Base-by-base conservation (phyloP, 2,329 filamentous ascomycete genomes). In the Trichoderma asperellum region DNA sequence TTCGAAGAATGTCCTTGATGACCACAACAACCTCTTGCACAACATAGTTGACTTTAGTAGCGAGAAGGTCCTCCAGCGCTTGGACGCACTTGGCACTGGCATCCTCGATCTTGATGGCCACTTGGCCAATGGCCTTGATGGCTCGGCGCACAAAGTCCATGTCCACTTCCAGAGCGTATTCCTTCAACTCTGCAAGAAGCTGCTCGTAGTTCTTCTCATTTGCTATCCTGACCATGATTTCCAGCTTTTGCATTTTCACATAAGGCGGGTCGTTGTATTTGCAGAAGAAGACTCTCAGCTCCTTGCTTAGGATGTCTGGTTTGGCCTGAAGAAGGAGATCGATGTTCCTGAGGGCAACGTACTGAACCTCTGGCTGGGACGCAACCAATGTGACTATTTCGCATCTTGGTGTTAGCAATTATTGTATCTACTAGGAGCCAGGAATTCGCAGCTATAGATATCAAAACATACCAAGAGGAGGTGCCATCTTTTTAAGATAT, bases 211-310 rank as follows among this genome's bases (percentile, higher is more conserved):
- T 99, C 78, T 91, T 92, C 74, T 97, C 94, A 81, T 97, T 98
- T 71, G 95, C 93, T 89, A 99, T 98, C 80, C 96, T 91, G 59
- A 99, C 95, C 96, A 99, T 98, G 72, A 98, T 98, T 79, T 99
- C 96, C 61, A 99, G 88, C 79, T 99, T 99, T 78, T 97, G 92
- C 70, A 99, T 89, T 81, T 99, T 99, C 76, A 99, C 90, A 79
- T 99, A 99, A 27, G 94, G 94, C 1, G 96, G 95, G 75, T 99
- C 96, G 78, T 98, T 98, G 84, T 99, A 99, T 83, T 99, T 99
- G 90, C 96, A 99, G 83, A 99, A 99, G 83, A 99, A 99, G 10
- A 99, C 96, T 56, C 96, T 89, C 76, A 99, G 89, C 80, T 99
- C 96, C 80, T 98, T 98, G 85, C 93, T 97, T 11, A 99, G 86